Evolutionary conservation across 1,284 basidiomycete species (phyloP).

Genomic region (Cutaneotrichosporon cavernicola): DNA sequence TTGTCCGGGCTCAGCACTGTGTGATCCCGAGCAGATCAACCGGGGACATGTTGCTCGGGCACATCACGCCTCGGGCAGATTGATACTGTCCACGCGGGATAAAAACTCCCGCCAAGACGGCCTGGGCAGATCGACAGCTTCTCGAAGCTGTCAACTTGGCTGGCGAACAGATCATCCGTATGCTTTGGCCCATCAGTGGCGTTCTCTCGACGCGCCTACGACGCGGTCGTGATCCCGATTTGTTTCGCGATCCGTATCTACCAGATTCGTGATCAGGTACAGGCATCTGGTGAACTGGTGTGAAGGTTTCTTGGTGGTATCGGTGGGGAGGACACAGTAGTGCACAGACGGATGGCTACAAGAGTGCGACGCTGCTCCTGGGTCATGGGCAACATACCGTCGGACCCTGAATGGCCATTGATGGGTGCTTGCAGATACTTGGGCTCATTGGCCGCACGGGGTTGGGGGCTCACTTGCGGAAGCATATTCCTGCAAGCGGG

Average conservation of each 20-base stretch:
- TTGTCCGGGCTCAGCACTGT: not conserved
- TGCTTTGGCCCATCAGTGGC: not conserved
- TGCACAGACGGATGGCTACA: too few species aligned
- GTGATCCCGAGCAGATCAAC: not conserved
- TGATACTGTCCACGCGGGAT: not conserved
- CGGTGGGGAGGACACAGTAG: too few species aligned
- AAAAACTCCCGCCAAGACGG: not conserved
- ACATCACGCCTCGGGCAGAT: not conserved
- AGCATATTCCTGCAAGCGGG: too few species aligned
- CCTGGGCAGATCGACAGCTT: not conserved
- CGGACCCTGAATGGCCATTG: too few species aligned
- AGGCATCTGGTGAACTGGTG: too few species aligned
- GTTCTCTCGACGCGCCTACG: not conserved
- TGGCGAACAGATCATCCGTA: not conserved
- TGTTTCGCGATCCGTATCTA: not conserved
- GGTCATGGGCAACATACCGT: too few species aligned
- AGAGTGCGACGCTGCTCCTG: too few species aligned
- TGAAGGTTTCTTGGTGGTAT: too few species aligned
- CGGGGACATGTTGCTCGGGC: not conserved
- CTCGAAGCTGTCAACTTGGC: not conserved
- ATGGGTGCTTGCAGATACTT: too few species aligned
- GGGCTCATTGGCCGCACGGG: too few species aligned
- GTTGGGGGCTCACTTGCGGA: too few species aligned
- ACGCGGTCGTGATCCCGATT: not conserved
- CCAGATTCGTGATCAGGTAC: too few species aligned